These are phyloP conservation scores for Colletotrichum cordylinicola DNA, from an alignment of 2,329 filamentous ascomycete genomes.

Conservation along the genomic window DNA sequence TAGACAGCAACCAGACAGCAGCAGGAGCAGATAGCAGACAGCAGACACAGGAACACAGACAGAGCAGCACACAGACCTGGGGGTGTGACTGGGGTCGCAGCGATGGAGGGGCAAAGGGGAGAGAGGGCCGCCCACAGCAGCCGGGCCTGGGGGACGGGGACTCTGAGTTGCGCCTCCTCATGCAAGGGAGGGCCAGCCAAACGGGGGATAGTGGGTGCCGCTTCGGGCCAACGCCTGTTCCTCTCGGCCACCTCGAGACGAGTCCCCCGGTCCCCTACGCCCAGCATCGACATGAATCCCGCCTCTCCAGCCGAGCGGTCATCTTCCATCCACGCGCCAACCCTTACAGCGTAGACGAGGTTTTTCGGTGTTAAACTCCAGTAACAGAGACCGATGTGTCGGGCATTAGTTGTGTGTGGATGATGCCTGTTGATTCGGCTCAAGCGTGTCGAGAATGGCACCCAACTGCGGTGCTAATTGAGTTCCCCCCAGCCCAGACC, in stretches of 20 bases:
- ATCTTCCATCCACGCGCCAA: not conserved
- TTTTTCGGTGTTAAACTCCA: not conserved
- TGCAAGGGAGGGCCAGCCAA: not conserved
- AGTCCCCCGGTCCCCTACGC: not conserved
- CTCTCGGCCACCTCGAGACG: slow-evolving; percentile 11
- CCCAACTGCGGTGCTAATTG: not conserved
- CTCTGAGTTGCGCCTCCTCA: not conserved
- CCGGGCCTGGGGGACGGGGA: not conserved
- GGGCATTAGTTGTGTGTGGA: not conserved
- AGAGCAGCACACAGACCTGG: not conserved
- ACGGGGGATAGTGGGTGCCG: not conserved
- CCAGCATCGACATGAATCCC: not conserved
- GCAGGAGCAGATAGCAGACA: not conserved
- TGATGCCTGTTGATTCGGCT: slow-evolving; percentile 17
- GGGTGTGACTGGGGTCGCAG: not conserved
- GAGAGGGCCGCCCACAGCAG: not conserved
- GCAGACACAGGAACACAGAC: not conserved
- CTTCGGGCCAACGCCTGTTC: slow-evolving; percentile 16
- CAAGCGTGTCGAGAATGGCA: not conserved
- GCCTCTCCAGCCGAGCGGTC: not conserved
- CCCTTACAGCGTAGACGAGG: not conserved
- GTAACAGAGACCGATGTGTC: not conserved
- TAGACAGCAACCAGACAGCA: not conserved
- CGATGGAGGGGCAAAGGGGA: not conserved
- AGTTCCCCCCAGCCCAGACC: not conserved